phyloP scores from a whole-genome alignment of 768 basidiomycete species.

The Suillus weaverae region DNA sequence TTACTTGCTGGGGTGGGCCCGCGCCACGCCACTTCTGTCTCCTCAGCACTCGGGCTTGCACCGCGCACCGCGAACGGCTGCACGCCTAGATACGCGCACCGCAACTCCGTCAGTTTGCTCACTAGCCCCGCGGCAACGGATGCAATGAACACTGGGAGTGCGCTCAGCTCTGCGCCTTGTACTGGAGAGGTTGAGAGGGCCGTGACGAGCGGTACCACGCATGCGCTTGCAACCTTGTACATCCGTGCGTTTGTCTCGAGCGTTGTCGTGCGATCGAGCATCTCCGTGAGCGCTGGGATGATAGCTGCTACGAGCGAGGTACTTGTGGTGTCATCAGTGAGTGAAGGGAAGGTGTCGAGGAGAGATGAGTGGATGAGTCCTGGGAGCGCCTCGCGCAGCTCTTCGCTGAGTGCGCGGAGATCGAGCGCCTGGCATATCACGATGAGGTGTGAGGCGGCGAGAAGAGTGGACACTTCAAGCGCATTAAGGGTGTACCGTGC shows the following conservation, averaged over 20 bases:
- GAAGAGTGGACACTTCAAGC: conserved; percentile 72
- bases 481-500: conserved; percentile 78
- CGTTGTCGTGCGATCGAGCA: conserved; percentile 64
- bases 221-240: conserved; percentile 65
- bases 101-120: conserved; percentile 26
- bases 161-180: conserved; percentile 19
- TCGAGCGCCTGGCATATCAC: conserved; percentile 83
- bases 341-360: not conserved
- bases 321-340: not conserved
- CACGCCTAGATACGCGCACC: conserved; percentile 30
- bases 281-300: conserved; percentile 40
- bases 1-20: conserved; percentile 67
- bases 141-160: conserved; percentile 25
- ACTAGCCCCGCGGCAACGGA: conserved; percentile 17
- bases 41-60: not conserved
- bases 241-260: conserved; percentile 75
- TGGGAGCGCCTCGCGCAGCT: conserved; percentile 45
- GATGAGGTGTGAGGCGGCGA: conserved; percentile 77
- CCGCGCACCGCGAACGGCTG: conserved; percentile 21
- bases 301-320: conserved; percentile 29
- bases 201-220: conserved; percentile 63
- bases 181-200: conserved; percentile 15
- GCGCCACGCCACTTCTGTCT: conserved; percentile 36
- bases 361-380: conserved; percentile 18
- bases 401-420: conserved; percentile 70